Evolutionary conservation across 345 rosid species (phyloP).

Genomic region (thale cress (Arabidopsis thaliana)): DNA sequence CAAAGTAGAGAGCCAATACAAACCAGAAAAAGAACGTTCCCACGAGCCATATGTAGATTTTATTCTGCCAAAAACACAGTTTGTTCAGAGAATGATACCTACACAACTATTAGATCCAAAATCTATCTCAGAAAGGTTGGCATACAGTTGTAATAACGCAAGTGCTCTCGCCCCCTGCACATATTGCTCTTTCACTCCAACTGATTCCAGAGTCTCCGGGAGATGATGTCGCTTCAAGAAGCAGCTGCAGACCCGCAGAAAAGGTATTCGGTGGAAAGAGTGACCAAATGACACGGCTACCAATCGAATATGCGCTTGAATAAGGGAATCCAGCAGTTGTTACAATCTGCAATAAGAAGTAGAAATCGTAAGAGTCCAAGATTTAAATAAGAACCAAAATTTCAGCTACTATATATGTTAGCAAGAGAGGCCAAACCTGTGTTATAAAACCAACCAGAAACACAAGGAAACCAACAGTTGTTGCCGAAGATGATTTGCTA

Average conservation of each 20-base stretch:
- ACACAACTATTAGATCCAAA: slow-evolving; percentile 17
- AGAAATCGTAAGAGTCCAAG: slow-evolving; percentile 30
- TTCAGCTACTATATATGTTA: slow-evolving; percentile 15
- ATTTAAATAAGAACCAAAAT: background rate
- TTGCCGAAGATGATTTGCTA: slow-evolving; percentile 81
- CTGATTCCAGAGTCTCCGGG: slow-evolving; percentile 67
- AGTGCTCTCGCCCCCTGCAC: slow-evolving; percentile 47
- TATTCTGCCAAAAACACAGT: slow-evolving; percentile 57
- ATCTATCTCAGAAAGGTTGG: slow-evolving; percentile 18
- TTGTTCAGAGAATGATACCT: slow-evolving; percentile 20
- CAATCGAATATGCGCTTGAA: slow-evolving; percentile 14
- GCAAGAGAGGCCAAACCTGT: slow-evolving; percentile 60
- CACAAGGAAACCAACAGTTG: slow-evolving; percentile 76
- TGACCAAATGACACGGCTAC: slow-evolving; percentile 63
- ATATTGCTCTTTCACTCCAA: slow-evolving; percentile 67
- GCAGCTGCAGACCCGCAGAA: slow-evolving; percentile 54
- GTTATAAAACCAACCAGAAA: slow-evolving; percentile 76
- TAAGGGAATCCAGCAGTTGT: slow-evolving; percentile 66
- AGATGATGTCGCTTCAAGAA: slow-evolving; percentile 58
- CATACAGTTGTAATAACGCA: slow-evolving; percentile 81
- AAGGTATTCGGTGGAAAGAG: slow-evolving; percentile 90
- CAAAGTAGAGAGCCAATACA: slow-evolving; percentile 77
- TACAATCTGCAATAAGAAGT: slow-evolving; percentile 55
- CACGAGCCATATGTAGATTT: slow-evolving; percentile 68
- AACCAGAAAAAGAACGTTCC: slow-evolving; percentile 70